Evolutionary conservation across 148 eudicot species (phyloP).

Genomic region (Arctostaphylos glauca): DNA sequence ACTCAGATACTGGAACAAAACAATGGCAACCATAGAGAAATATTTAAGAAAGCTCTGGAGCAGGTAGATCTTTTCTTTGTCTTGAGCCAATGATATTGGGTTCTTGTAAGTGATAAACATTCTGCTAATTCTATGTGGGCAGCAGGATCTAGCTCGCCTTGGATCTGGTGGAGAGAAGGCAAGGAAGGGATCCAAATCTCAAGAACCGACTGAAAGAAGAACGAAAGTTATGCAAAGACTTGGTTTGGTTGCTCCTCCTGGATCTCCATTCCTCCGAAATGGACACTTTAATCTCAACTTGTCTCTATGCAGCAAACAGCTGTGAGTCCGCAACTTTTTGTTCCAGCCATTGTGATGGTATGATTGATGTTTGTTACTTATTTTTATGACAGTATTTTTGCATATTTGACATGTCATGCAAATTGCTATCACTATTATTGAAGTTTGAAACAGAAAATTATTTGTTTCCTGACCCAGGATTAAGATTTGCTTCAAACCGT

Average conservation of each 20-base stretch:
- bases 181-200: slow-evolving; percentile 19
- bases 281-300: slow-evolving; percentile 19
- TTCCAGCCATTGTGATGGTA: not conserved
- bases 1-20: slow-evolving; percentile 46
- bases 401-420: not conserved
- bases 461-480: not conserved
- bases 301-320: slow-evolving; percentile 30
- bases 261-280: slow-evolving; percentile 51
- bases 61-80: slow-evolving; percentile 31
- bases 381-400: not conserved
- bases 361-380: not conserved
- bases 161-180: slow-evolving; percentile 19
- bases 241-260: slow-evolving; percentile 64
- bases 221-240: slow-evolving; percentile 68
- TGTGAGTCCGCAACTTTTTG: slow-evolving; percentile 11
- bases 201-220: slow-evolving; percentile 46
- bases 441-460: not conserved
- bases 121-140: slow-evolving; percentile 16
- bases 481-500: not conserved
- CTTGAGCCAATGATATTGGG: not conserved
- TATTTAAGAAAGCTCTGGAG: slow-evolving; percentile 44
- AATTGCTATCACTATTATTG: not conserved
- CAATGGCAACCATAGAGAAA: slow-evolving; percentile 36
- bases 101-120: not conserved
- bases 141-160: slow-evolving; percentile 29